Evolutionary conservation across 208 protist genomes (phyloP), one percentile per base, ranked within the genome.

Genomic region (Crithidia fasciculata): DNA sequence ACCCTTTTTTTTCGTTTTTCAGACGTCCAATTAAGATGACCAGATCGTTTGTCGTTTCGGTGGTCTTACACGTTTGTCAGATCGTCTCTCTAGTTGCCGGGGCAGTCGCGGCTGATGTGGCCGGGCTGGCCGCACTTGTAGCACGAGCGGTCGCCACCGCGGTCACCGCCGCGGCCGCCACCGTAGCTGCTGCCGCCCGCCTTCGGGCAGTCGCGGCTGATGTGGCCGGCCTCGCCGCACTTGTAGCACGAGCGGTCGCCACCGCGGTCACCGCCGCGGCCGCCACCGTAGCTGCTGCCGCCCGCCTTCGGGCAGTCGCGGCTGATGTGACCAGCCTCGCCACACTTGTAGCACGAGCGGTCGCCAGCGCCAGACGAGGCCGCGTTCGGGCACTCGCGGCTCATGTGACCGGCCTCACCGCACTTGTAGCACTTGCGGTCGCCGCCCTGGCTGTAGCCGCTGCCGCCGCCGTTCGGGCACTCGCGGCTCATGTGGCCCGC

Each of bases 101-200:
- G 84, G 84, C 94, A 97, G 39, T 91, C 88, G 44, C 93, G 84
- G 77, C 82, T 88, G n/a, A 91, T 84, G 86, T 92, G 93, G 68
- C 88, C 93, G 15, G 83, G 55, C 81, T 94, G 75, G 63, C 93
- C 93, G 74, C 93, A 97, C 80, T 92, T 86, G 69, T 78, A 86
- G 90, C 93, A 97, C 13, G 82, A 81, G 75, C 83, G 78, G 59
- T 87, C 91, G 40, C 87, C 85, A 66, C 82, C 83, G 50, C 80
- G 56, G 62, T 63, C 62, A 69, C 77, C 72, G 45, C 63, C 77
- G 78, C 79, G 82, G 47, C 45, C 67, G 64, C 60, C 58, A 54
- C 69, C 69, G 57, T 72, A 65, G 72, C 72, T 77, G 72, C 72
- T 77, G 60, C 76, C 71, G 56, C 67, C 79, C 0, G 67, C 72